Evolutionary conservation across 768 basidiomycete species (phyloP), one percentile per base, ranked within the genome.

Genomic region (Suillus variegatus): DNA sequence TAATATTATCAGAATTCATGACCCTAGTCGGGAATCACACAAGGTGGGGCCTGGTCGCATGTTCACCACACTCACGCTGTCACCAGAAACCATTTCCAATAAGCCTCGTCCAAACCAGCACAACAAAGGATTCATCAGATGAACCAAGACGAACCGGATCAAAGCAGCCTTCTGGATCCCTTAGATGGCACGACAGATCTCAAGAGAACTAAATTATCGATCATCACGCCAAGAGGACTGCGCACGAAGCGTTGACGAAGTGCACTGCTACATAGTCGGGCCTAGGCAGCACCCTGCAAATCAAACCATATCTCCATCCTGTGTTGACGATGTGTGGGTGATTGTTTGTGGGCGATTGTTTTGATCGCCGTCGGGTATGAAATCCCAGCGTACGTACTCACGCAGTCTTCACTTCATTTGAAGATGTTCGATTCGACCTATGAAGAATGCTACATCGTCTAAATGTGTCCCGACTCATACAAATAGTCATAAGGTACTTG

Each of bases 371-470:
- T 25, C 9, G 18, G 8, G 18, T 32, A 36, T 36, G 35, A 36
- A 36, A 55, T 35, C 10, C 18, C 12, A 36, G 9, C 20, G 9
- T 6, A n/a, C 36, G 36, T 38, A 38, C 36, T 32, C 32, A 32
- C 32, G 32, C 0, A 38, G 9, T 10, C 13, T 38, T n/a, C 35
- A 8, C 3, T 2, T 56, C 8, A 7, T 57, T 57, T 38, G 7
- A 58, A 28, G 13, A 43, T 1, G 10, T 28, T 60, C 18, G 28
- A 8, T 18, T 41, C 13, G 61, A 12, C 52, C 54, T 4, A 32
- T 20, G 40, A 18, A 18, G n/a, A 64, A 54, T 66, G 72, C 67
- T 73, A 73, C 73, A 73, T 18, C 62, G 47, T 68, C 75, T 80
- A 74, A 75, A 67, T 75, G 9, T 10, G 71, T 57, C 68, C 66